These are phyloP conservation scores for Citrullus mucosospermus DNA, from an alignment of 306 rosid genomes.

Conservation along the genomic window DNA sequence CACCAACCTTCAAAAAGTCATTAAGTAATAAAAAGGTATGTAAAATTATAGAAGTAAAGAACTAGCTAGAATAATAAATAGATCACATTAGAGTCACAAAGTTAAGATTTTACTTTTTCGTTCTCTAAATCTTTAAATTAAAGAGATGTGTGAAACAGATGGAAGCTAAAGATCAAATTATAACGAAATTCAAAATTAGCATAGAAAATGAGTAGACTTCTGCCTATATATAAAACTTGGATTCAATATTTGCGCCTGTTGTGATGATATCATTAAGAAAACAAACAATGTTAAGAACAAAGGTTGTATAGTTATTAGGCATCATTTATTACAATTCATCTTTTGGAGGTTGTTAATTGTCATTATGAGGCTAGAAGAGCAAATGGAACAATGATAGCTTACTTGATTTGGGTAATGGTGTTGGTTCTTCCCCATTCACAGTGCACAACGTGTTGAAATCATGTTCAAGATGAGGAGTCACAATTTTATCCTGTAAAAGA, in stretches of 20 bases:
- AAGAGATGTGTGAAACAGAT: not conserved
- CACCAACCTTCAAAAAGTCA: too few relatives aligned
- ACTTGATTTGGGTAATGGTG: constrained; percentile 11
- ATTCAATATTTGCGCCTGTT: not conserved
- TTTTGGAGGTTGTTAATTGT: constrained; percentile 25
- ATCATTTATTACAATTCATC: constrained; percentile 52
- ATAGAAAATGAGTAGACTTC: not conserved
- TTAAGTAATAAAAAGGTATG: too few relatives aligned
- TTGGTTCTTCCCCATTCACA: constrained; percentile 14
- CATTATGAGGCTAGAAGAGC: not conserved
- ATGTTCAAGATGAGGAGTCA: constrained; percentile 57
- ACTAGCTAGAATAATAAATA: too few relatives aligned
- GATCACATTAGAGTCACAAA: too few relatives aligned
- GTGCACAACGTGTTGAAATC: constrained; percentile 42
- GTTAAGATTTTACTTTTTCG: too few relatives aligned
- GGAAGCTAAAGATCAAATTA: not conserved
- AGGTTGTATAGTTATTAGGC: too few relatives aligned
- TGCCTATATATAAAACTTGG: not conserved
- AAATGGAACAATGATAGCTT: too few relatives aligned
- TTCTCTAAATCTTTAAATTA: not conserved
- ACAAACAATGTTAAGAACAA: too few relatives aligned
- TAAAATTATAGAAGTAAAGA: too few relatives aligned
- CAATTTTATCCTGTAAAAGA: constrained; percentile 42
- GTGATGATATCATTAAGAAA: not conserved
- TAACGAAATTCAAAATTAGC: not conserved